These are phyloP conservation scores for Rauvolfia tetraphylla DNA, from an alignment of 257 asterid genomes.

Conservation along the genomic window DNA sequence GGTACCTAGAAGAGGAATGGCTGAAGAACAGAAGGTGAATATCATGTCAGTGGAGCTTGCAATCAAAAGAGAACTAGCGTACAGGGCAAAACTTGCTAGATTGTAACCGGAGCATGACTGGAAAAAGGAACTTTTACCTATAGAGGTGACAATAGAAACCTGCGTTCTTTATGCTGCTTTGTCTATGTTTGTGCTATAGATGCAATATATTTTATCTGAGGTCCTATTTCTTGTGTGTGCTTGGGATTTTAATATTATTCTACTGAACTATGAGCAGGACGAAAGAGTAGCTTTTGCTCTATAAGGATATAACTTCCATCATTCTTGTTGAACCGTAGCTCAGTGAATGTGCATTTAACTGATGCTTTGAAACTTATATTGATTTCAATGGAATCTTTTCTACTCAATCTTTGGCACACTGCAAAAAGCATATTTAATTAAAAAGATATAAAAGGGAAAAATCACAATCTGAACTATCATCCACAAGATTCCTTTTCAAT, in stretches of 20 bases:
- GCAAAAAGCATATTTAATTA: too few species aligned
- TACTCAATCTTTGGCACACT: too few species aligned
- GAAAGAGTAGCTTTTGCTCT: neutral
- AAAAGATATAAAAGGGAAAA: too few species aligned
- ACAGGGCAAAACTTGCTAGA: slow-evolving; percentile 20
- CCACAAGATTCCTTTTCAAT: too few species aligned
- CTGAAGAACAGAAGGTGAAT: slow-evolving; percentile 17
- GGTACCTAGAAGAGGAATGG: slow-evolving; percentile 26
- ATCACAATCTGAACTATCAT: too few species aligned
- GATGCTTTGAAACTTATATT: neutral
- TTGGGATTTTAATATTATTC: neutral
- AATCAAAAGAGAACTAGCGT: slow-evolving; percentile 24
- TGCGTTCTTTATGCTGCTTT: neutral
- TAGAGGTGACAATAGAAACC: slow-evolving; percentile 21
- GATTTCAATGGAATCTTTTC: too few species aligned
- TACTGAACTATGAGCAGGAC: too few species aligned
- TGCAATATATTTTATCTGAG: neutral
- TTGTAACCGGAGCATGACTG: slow-evolving; percentile 6
- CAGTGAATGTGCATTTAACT: neutral
- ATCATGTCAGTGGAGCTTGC: slow-evolving; percentile 23
- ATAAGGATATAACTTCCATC: neutral
- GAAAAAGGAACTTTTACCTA: slow-evolving; percentile 11
- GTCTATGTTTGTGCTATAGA: neutral
- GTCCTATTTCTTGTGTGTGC: neutral
- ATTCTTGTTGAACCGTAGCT: neutral